A percentile compares a stretch with the other conserved stretches of the same genome.
phyloP scores from a whole-genome alignment of 2,329 filamentous ascomycete species.

The Hypomyces perniciosus region DNA sequence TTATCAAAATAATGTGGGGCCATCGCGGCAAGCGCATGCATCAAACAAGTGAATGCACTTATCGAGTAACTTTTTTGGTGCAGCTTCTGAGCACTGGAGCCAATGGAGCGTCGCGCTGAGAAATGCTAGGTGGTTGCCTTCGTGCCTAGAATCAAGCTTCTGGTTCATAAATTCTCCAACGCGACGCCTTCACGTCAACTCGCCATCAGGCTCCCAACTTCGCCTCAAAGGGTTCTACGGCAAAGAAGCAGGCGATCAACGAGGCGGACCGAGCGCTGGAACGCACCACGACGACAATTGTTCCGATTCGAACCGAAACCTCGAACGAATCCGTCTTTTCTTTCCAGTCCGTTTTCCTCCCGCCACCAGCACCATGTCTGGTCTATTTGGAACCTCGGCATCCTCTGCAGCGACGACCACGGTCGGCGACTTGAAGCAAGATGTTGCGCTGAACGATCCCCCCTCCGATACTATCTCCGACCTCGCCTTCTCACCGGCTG shows the following conservation, averaged over 20 bases:
- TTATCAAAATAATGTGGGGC: conserved; percentile 21
- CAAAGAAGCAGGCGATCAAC: neutral
- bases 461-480: conserved; percentile 89
- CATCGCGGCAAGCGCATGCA: conserved; percentile 14
- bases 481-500: conserved; percentile 69
- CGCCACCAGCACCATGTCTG: conserved; percentile 49
- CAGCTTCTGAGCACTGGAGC: conserved; percentile 12
- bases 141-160: conserved; percentile 10
- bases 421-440: conserved; percentile 84
- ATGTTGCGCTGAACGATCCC: conserved; percentile 70
- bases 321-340: neutral
- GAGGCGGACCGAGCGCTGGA: conserved; percentile 6
- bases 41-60: conserved; percentile 14
- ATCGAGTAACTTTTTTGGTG: conserved; percentile 11
- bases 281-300: conserved; percentile 4
- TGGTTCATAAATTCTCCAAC: conserved; percentile 7
- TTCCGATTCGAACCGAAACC: neutral
- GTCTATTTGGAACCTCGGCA: conserved; percentile 51
- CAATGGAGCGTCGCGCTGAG: conserved; percentile 22
- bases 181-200: conserved; percentile 3
- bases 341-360: neutral
- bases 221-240: no score
- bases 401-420: conserved; percentile 58
- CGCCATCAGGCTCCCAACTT: no score
- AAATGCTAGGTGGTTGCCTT: conserved; percentile 12